Evolutionary conservation across 208 protist genomes (phyloP).

Genomic region (Crithidia acanthocephali): DNA sequence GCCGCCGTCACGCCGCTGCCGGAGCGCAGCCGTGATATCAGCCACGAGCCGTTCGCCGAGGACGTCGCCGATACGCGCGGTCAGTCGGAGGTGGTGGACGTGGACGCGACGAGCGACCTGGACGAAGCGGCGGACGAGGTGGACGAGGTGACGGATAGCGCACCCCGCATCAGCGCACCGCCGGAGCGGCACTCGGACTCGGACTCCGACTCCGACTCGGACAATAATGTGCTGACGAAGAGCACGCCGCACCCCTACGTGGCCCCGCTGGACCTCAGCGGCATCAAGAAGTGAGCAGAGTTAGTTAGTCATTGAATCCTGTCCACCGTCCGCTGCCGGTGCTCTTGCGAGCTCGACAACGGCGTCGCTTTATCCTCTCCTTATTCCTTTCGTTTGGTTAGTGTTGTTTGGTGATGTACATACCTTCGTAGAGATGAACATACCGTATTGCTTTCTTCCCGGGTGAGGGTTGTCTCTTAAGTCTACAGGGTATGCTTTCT

Average conservation of each 20-base stretch:
- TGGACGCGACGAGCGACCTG: not conserved
- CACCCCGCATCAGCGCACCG: not conserved
- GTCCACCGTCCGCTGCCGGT: not conserved
- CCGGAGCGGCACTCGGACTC: not conserved
- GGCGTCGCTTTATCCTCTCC: not conserved
- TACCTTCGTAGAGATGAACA: constrained; percentile 14
- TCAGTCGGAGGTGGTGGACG: not conserved
- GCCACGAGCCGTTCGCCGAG: constrained; percentile 8
- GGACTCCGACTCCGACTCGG: constrained; percentile 15
- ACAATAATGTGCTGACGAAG: constrained; percentile 6
- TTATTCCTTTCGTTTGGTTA: not conserved
- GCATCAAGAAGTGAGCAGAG: constrained; percentile 40
- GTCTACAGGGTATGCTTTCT: not conserved
- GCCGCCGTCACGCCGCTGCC: not conserved
- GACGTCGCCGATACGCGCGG: not conserved
- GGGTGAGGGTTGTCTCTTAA: no score
- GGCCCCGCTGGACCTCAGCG: constrained; percentile 38
- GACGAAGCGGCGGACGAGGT: not conserved
- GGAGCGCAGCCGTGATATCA: not conserved
- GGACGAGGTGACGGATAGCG: not conserved
- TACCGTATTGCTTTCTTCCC: constrained; percentile 14
- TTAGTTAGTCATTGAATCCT: not conserved
- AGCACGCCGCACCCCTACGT: constrained; percentile 28
- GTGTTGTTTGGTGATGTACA: constrained; percentile 7
- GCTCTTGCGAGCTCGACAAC: no score